phyloP scores from a whole-genome alignment of 805 yeast species.

The Ogataea saltuana region DNA sequence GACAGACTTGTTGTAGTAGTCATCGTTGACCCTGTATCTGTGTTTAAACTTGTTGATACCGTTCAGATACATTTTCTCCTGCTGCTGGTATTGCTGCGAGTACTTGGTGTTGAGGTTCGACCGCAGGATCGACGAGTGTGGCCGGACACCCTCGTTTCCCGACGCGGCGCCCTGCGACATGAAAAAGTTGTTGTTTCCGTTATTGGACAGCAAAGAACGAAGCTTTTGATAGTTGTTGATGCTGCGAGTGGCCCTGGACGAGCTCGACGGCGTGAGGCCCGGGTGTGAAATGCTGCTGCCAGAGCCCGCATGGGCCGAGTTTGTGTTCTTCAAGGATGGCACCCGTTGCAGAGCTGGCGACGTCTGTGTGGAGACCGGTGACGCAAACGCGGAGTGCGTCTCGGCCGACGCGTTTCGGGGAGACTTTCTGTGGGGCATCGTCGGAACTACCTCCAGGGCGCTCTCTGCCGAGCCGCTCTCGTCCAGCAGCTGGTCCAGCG shows the following conservation, averaged over 20 bases:
- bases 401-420: slow-evolving; percentile 2
- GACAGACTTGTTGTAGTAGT: slow-evolving; percentile 55
- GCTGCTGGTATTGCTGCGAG: slow-evolving; percentile 49
- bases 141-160: slow-evolving; percentile 23
- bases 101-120: slow-evolving; percentile 35
- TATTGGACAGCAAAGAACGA: slow-evolving; percentile 15
- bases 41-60: slow-evolving; percentile 41
- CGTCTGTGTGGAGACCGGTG: slow-evolving; percentile 8
- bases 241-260: slow-evolving; percentile 20
- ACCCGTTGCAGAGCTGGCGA: slow-evolving; percentile 12
- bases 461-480: slow-evolving; percentile 6
- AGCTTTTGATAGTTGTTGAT: slow-evolving; percentile 22
- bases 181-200: slow-evolving; percentile 4
- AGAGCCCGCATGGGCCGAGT: slow-evolving; percentile 5
- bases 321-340: slow-evolving; percentile 7
- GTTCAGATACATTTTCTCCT: slow-evolving; percentile 51
- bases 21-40: slow-evolving; percentile 42
- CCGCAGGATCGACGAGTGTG: slow-evolving; percentile 32
- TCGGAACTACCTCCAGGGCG: not conserved
- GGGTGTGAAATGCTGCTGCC: not conserved
- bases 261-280: slow-evolving; percentile 6
- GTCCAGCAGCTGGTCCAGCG: slow-evolving; percentile 16
- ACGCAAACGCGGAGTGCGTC: not conserved
- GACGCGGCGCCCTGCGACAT: slow-evolving; percentile 8
- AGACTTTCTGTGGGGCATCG: not conserved